These are phyloP conservation scores for Annulohypoxylon maeteangense DNA, from an alignment of 495 filamentous ascomycete genomes.

Conservation along the genomic window DNA sequence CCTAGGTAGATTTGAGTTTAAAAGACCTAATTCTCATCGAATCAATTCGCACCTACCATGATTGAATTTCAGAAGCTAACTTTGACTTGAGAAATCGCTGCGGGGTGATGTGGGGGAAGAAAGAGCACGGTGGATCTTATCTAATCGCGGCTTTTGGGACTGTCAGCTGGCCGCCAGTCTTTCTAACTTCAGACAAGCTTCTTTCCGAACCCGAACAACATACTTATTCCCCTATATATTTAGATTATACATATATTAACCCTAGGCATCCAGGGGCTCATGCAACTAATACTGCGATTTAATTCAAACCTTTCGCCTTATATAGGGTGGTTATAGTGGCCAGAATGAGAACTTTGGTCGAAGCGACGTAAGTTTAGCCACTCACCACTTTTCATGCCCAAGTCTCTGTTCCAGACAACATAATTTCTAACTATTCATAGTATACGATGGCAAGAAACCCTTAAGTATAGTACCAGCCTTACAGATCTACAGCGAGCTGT, in stretches of 20 bases:
- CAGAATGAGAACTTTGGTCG: conserved; percentile 72
- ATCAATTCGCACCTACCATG: too few relatives aligned
- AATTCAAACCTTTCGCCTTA: conserved; percentile 11
- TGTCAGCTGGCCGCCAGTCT: conserved; percentile 42
- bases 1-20: too few relatives aligned
- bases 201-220: not conserved
- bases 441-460: conserved; percentile 72
- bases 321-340: not conserved
- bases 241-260: not conserved
- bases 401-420: not conserved
- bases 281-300: not conserved
- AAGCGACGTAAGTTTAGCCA: conserved; percentile 62
- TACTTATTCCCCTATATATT: not conserved
- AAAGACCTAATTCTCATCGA: too few relatives aligned
- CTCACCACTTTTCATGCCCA: not conserved
- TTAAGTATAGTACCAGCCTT: conserved; percentile 68
- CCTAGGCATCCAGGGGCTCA: not conserved
- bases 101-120: conserved; percentile 18
- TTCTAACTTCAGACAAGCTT: conserved; percentile 28
- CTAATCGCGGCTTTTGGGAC: conserved; percentile 5
- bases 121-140: conserved; percentile 2
- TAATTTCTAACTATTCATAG: too few relatives aligned
- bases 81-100: not conserved
- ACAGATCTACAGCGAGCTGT: conserved; percentile 73
- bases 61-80: not conserved